Base-by-base conservation (phyloP, 345 rosid species). In the Pistacia integerrima region DNA sequence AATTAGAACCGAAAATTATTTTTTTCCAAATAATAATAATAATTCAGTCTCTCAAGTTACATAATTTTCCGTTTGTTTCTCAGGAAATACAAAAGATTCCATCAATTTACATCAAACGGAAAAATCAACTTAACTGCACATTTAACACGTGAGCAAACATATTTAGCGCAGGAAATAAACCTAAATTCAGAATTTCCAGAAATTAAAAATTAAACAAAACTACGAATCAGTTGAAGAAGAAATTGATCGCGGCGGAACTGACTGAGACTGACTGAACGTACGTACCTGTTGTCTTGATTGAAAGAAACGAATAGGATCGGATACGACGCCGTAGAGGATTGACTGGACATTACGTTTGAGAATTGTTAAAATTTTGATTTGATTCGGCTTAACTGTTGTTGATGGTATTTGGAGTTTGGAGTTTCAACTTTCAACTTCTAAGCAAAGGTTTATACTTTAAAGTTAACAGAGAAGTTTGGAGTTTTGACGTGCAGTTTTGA, bases 241-340 rank as follows among this genome's bases (percentile, higher is more conserved):
- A 54, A 54, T 5, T 36, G 70, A 75, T 54, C 14, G 35, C 16
- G 55, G 14, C 33, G 38, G 30, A 79, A 54, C 57, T 65, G 1
- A 7, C 46, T 54, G 25, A 59, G 25, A 59, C 25, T 59, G n/a
- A 41, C 14, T 4, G 48, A 5, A 22, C 11, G 57, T 65, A 22
- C 11, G 57, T 65, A 90, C 98, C 88, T 91, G 79, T 82, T 88
- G 82, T 94, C 95, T 82, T 93, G 98, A 82, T 93, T 91, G 87
- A 94, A 94, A 67, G 98, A 91, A 82, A 88, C 97, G 72, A 86
- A 85, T 69, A 87, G 81, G 69, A 94, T 75, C 0, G 97, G 84
- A 78, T 82, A 79, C 49, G 90, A 74, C 49, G 49, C 28, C 35
- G 91, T 84, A 36, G 90, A 85, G 77, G 92, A 85, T 63, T 80